These are phyloP conservation scores for Lachancea fermentati DNA, from an alignment of 805 yeast species.

Conservation along the genomic window DNA sequence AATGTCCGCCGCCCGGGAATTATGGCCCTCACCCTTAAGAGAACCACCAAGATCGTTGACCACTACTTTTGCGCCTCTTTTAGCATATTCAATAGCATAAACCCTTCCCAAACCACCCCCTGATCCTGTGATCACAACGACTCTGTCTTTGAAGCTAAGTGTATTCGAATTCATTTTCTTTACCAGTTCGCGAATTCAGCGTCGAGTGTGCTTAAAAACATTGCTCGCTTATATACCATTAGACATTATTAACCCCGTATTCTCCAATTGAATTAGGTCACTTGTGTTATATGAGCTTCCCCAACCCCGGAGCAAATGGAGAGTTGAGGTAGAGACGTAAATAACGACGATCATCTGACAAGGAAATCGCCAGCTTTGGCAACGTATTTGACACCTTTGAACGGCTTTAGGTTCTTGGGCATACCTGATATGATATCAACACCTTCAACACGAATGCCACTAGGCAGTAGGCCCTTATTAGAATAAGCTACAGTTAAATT, in stretches of 20 bases:
- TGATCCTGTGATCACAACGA: slow-evolving; percentile 92
- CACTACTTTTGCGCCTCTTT: slow-evolving; percentile 90
- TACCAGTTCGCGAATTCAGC: too few species aligned
- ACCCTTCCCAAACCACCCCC: slow-evolving; percentile 95
- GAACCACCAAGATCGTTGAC: slow-evolving; percentile 93
- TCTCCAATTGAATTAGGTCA: not conserved
- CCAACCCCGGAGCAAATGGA: not conserved
- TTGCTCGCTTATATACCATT: too few species aligned
- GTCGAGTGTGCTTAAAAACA: too few species aligned
- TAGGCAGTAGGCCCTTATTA: slow-evolving; percentile 65
- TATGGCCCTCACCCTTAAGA: slow-evolving; percentile 64
- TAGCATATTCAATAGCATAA: slow-evolving; percentile 82
- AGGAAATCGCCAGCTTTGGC: slow-evolving; percentile 48
- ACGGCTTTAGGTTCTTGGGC: slow-evolving; percentile 48
- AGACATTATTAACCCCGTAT: too few species aligned
- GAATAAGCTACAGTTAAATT: slow-evolving; percentile 42
- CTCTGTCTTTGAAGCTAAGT: slow-evolving; percentile 61
- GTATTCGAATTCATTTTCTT: slow-evolving; percentile 4
- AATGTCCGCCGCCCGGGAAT: slow-evolving; percentile 73
- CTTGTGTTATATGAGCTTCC: not conserved
- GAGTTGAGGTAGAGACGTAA: not conserved
- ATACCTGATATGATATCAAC: slow-evolving; percentile 56
- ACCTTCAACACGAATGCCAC: slow-evolving; percentile 66
- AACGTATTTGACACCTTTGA: slow-evolving; percentile 83
- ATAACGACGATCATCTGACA: slow-evolving; percentile 2